A percentile compares a stretch with the other conserved stretches of the same genome.
Conservation (phyloP, 345 rosid genomes). For the Melaleuca alternifolia region DNA sequence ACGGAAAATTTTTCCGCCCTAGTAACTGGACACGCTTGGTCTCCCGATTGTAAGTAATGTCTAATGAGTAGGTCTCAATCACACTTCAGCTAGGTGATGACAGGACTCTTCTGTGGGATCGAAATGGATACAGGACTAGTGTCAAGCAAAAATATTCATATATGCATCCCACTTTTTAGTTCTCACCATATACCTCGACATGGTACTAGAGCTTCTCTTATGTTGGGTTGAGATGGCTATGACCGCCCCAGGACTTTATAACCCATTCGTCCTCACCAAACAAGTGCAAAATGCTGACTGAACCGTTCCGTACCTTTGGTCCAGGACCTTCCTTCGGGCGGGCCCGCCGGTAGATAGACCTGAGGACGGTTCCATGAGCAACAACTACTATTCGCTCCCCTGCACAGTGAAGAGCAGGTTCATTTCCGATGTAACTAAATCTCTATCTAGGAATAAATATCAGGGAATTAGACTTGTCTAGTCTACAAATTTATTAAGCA, state of each 20-base stretch:
- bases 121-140: not conserved
- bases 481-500: not conserved
- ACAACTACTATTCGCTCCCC: slow-evolving; percentile 59
- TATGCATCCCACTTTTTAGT: not conserved
- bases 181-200: not conserved
- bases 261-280: not conserved
- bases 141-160: not conserved
- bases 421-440: not conserved
- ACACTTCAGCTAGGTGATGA: not conserved
- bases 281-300: slow-evolving; percentile 4
- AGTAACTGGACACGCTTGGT: not conserved
- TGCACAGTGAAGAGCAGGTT: slow-evolving; percentile 1
- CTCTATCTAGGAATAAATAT: not conserved
- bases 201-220: not conserved
- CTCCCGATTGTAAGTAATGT: not conserved
- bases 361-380: slow-evolving; percentile 64
- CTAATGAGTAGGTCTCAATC: not conserved
- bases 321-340: slow-evolving; percentile 27
- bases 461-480: not conserved
- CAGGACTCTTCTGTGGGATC: not conserved
- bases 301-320: slow-evolving; percentile 50
- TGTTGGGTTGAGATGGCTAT: not conserved
- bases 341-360: slow-evolving; percentile 52
- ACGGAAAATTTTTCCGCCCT: not conserved
- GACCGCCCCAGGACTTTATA: not conserved